Percentiles rank a stretch among this genome's conserved stretches.
phyloP scores from a whole-genome alignment of 2,329 filamentous ascomycete genomes.

The Aspergillus clavatus region DNA sequence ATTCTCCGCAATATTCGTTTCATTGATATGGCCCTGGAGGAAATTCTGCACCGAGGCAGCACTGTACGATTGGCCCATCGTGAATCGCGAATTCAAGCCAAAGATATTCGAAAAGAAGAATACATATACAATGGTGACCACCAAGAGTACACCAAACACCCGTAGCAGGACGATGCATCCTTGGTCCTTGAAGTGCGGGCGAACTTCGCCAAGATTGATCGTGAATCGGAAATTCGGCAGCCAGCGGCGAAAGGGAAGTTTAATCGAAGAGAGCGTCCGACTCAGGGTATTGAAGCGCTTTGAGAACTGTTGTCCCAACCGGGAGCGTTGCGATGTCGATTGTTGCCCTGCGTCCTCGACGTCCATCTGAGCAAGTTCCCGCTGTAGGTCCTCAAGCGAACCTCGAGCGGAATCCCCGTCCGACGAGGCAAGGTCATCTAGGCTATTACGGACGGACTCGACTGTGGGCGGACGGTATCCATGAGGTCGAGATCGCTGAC shows the following conservation, averaged over 20 bases:
- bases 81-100: conserved; percentile 59
- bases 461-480: conserved; percentile 79
- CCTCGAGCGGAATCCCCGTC: conserved; percentile 49
- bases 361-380: conserved; percentile 86
- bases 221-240: conserved; percentile 39
- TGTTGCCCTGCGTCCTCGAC: conserved; percentile 61
- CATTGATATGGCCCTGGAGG: conserved; percentile 68
- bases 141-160: conserved; percentile 67
- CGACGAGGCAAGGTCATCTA: conserved; percentile 53
- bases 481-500: conserved; percentile 41
- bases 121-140: conserved; percentile 74
- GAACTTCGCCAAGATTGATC: conserved; percentile 35
- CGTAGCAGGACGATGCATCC: conserved; percentile 67
- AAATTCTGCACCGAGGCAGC: conserved; percentile 74
- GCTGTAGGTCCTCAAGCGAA: conserved; percentile 62
- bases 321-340: conserved; percentile 30
- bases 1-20: conserved; percentile 64
- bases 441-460: conserved; percentile 66
- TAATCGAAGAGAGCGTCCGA: conserved; percentile 54
- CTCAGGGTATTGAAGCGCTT: conserved; percentile 55
- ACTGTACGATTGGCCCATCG: conserved; percentile 68
- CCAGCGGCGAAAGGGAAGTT: conserved; percentile 47
- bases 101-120: conserved; percentile 84
- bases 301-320: conserved; percentile 48
- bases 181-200: conserved; percentile 41